Percentiles rank a stretch among this genome's conserved stretches.
These are phyloP conservation scores for Rhizopus delemar DNA, from an alignment of 371 early-diverging fungal genomes.

Conservation along the genomic window DNA sequence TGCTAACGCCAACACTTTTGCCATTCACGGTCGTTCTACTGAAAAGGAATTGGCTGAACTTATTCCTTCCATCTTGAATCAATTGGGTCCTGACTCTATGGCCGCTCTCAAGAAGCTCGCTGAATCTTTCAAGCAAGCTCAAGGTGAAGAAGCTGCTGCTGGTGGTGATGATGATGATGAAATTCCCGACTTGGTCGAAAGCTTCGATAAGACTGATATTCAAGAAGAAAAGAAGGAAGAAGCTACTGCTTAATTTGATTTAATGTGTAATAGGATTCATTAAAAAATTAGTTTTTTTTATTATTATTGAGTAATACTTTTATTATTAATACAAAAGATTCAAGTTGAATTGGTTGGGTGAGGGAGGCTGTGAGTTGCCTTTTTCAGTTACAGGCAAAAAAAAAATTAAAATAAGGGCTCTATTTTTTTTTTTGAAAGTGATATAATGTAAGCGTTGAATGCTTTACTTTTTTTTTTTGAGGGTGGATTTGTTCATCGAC, in stretches of 20 bases:
- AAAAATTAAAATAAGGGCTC: neutral
- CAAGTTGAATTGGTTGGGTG: neutral
- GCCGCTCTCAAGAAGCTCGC: constrained; percentile 86
- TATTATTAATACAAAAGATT: too few relatives aligned
- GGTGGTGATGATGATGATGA: constrained; percentile 64
- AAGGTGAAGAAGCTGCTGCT: constrained; percentile 50
- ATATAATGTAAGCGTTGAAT: constrained; percentile 2
- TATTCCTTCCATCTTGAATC: constrained; percentile 92
- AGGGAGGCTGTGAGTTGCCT: neutral
- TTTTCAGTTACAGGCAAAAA: neutral
- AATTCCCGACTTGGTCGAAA: constrained; percentile 76
- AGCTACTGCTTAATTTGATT: constrained; percentile 22
- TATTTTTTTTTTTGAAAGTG: neutral
- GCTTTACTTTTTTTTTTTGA: neutral
- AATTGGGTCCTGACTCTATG: constrained; percentile 94
- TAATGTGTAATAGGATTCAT: constrained; percentile 49
- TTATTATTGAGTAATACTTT: too few relatives aligned
- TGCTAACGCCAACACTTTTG: constrained; percentile 87
- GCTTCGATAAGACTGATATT: constrained; percentile 58
- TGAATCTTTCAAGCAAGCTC: constrained; percentile 75
- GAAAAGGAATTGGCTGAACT: constrained; percentile 92
- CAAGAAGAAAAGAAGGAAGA: constrained; percentile 41
- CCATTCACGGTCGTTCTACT: constrained; percentile 84
- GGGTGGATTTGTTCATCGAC: neutral
- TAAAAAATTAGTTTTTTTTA: too few relatives aligned